phyloP scores from a whole-genome alignment of 164 flowering plant species.

The Akebia trifoliata region DNA sequence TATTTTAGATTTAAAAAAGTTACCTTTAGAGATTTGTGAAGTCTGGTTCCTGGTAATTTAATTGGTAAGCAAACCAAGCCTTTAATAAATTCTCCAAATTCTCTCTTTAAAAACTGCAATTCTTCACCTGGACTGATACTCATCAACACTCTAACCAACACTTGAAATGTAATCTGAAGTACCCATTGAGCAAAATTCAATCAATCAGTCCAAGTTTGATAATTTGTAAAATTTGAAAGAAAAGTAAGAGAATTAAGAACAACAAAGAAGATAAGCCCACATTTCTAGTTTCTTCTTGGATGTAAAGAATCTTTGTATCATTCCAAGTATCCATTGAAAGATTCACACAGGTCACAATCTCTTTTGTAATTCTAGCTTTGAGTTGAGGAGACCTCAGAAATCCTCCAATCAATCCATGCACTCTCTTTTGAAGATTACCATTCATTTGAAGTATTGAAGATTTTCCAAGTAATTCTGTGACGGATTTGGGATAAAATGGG shows the following conservation, averaged over 20 bases:
- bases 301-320: constrained; percentile 27
- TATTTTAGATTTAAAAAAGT: not conserved
- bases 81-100: constrained; percentile 70
- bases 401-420: constrained; percentile 68
- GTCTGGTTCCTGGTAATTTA: constrained; percentile 76
- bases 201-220: not conserved
- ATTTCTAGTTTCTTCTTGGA: constrained; percentile 75
- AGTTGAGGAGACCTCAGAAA: constrained; percentile 70
- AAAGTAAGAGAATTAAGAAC: not conserved
- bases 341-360: constrained; percentile 41
- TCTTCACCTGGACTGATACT: constrained; percentile 72
- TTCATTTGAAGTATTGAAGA: constrained; percentile 69
- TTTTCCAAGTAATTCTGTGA: constrained; percentile 59
- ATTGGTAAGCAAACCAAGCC: constrained; percentile 84
- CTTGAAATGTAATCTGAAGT: constrained; percentile 66
- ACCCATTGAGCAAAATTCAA: not conserved
- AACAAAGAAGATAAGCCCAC: constrained; percentile 25
- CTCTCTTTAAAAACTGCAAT: constrained; percentile 50
- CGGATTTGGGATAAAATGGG: constrained; percentile 81
- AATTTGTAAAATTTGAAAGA: not conserved
- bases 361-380: constrained; percentile 54
- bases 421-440: constrained; percentile 58
- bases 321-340: constrained; percentile 55
- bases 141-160: constrained; percentile 70
- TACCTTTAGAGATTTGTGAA: constrained; percentile 84